Base-by-base conservation (phyloP, 768 basidiomycete species). In the Xerocomellus intermedius region DNA sequence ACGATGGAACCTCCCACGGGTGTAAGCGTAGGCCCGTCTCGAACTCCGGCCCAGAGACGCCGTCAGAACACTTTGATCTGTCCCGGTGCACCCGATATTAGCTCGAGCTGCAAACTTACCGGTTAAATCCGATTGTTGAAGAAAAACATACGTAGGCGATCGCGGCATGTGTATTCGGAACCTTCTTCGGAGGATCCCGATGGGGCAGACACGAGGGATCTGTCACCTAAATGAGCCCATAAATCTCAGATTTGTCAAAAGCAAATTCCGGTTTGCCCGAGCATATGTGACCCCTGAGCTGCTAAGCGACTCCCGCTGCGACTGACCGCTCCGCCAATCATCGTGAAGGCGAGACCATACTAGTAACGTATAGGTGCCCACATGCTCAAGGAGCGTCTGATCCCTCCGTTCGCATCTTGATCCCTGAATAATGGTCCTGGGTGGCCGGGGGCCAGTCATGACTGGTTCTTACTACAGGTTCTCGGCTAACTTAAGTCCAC, bases 201-300 rank as follows among this genome's bases (percentile, higher is more conserved):
- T 51, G 42, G 35, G 47, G 38, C 44, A 48, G 55, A 58, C 57
- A 58, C 44, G 65, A 51, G 42, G 50, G 48, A 59, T 59, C 46
- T 57, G 52, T 54, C 50, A 49, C 16, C 47, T 33, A 59, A 52
- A 63, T 54, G 56, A 56, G 53, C 50, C 50, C 42, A 61, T 55
- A 49, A 72, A 69, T 69, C 66, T 72, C 46, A 72, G 70, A 70
- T 69, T 67, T 9, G 13, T 13, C 6, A 37, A 42, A 48, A 19
- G 44, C 58, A 48, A 58, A 51, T 62, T 58, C 30, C 30, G 42
- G 32, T 43, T 32, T 44, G 49, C 39, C 45, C 26, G 44, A 56
- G 52, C 35, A 42, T 56, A 57, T 55, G 57, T 48, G 52, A 51
- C 64, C 64, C 65, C 61, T 64, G 64, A 61, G 24, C 39, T 45